A percentile compares a stretch with the other conserved stretches of the same genome.
phyloP scores from a whole-genome alignment of 305 asterid genomes.

The Fraxinus sp. region DNA sequence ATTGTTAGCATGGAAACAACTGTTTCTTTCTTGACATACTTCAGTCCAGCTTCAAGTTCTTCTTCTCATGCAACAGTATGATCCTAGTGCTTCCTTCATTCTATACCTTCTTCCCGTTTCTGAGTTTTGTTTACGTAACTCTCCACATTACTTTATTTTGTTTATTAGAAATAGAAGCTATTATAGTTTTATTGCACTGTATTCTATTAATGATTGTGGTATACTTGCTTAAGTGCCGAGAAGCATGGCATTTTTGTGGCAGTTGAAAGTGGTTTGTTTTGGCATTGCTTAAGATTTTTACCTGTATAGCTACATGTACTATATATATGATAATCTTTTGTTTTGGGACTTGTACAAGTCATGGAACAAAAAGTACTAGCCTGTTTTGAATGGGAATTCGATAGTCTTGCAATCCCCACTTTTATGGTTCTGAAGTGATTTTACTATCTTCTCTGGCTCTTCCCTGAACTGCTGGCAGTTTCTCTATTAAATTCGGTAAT shows the following conservation, averaged over 20 bases:
- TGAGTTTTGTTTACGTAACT: not conserved
- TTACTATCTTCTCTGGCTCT: not conserved
- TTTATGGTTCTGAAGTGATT: not conserved
- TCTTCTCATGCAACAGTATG: not conserved
- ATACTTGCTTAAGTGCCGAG: not conserved
- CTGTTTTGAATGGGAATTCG: not conserved
- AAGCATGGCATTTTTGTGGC: slow-evolving; percentile 10
- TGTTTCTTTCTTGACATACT: not conserved
- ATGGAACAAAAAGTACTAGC: not conserved
- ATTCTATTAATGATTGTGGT: slow-evolving; percentile 4
- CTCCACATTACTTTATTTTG: slow-evolving; percentile 14
- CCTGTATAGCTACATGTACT: not conserved
- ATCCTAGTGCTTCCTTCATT: slow-evolving; percentile 9
- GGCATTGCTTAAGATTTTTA: slow-evolving; percentile 14
- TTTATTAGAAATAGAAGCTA: not conserved
- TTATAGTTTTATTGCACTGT: slow-evolving; percentile 6
- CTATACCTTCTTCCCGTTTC: slow-evolving; percentile 9
- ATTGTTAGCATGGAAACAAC: not conserved
- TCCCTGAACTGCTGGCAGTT: not conserved
- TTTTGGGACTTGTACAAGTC: not conserved
- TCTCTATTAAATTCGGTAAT: not conserved
- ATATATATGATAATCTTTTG: not conserved
- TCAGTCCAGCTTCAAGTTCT: not conserved
- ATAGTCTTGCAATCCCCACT: not conserved
- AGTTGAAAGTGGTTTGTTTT: slow-evolving; percentile 8